A percentile compares a stretch with the other conserved stretches of the same genome.
These are phyloP conservation scores for Solanum chaucha DNA, from an alignment of 257 asterid genomes.

Conservation along the genomic window DNA sequence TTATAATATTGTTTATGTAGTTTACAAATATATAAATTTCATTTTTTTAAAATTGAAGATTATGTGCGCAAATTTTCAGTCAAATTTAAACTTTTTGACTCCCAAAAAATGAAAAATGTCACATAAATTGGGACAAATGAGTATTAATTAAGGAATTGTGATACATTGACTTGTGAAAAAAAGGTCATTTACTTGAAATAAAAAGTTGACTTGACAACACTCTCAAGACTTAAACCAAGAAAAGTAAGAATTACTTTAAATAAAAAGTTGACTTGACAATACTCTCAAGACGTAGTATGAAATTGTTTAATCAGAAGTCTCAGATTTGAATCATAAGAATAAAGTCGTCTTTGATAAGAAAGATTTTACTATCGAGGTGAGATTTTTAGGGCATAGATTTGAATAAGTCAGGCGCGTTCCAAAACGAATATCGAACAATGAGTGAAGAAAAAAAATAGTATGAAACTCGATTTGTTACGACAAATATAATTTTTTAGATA, in stretches of 20 bases:
- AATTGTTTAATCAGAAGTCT: neutral
- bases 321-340: neutral
- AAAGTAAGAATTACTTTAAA: no score
- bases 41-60: no score
- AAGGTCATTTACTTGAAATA: no score
- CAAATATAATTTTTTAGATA: neutral
- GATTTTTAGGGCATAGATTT: neutral
- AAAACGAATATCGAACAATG: neutral
- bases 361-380: neutral
- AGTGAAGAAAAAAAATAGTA: neutral
- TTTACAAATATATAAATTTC: no score
- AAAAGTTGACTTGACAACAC: neutral
- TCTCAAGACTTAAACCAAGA: no score
- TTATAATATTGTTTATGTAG: no score
- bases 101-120: accelerated
- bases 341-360: neutral
- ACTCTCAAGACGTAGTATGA: neutral
- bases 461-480: neutral
- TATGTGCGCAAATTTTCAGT: accelerated
- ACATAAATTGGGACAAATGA: no score
- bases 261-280: neutral
- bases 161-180: neutral
- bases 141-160: neutral
- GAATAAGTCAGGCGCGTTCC: neutral
- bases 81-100: accelerated